Percentiles rank a stretch among this genome's conserved stretches.
Evolutionary conservation across 176 grass and related monocot species (phyloP).

Genomic region (Urochloa ruziziensis): DNA sequence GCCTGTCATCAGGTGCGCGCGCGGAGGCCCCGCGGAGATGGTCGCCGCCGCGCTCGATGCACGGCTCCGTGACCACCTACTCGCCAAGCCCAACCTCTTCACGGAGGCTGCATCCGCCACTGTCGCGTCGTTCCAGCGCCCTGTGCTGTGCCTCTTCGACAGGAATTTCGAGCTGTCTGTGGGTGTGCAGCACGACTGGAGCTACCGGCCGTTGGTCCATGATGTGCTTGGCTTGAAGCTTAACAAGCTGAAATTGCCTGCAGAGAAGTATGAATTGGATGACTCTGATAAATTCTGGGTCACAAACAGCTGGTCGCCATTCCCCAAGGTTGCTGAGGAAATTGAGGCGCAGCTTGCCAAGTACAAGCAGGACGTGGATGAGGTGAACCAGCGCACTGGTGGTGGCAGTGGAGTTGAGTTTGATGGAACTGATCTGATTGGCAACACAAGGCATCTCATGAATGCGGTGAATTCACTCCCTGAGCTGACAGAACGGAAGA

Average conservation of each 20-base stretch:
- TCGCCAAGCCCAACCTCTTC: constrained; percentile 84
- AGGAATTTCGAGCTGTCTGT: constrained; percentile 80
- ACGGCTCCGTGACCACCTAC: constrained; percentile 73
- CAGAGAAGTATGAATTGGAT: constrained; percentile 79
- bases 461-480: constrained; percentile 92
- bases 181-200: constrained; percentile 91
- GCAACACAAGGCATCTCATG: constrained; percentile 93
- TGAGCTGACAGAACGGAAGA: constrained; percentile 84
- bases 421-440: constrained; percentile 87
- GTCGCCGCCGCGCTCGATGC: constrained; percentile 64
- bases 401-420: constrained; percentile 83
- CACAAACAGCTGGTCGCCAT: constrained; percentile 81
- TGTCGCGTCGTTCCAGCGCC: constrained; percentile 67
- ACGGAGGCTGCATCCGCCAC: constrained; percentile 50
- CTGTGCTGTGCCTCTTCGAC: constrained; percentile 79
- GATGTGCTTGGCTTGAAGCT: constrained; percentile 79
- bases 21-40: constrained; percentile 86
- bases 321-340: constrained; percentile 82
- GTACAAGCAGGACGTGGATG: constrained; percentile 96
- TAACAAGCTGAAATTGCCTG: constrained; percentile 54
- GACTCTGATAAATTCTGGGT: constrained; percentile 89
- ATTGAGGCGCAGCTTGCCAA: constrained; percentile 75
- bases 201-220: constrained; percentile 83
- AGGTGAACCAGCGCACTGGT: constrained; percentile 79
- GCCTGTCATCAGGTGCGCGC: constrained; percentile 77